Evolutionary conservation across 345 rosid genomes (phyloP).

Genomic region (Combretum micranthum): DNA sequence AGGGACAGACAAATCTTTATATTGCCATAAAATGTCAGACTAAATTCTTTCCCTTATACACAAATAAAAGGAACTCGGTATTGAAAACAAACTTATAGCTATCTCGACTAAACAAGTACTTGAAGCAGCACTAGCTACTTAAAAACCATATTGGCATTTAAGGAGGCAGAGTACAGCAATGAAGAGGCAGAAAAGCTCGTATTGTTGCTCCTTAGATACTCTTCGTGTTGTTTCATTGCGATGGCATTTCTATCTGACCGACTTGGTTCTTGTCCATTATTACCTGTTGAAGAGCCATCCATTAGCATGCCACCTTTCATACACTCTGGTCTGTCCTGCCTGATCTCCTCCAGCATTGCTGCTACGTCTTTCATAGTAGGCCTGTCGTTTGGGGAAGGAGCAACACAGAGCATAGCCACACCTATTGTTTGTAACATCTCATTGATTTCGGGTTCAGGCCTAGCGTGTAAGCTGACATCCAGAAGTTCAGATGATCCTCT

Average conservation of each 20-base stretch:
- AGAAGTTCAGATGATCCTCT: constrained; percentile 40
- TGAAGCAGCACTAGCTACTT: constrained; percentile 20
- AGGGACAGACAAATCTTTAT: too few species aligned
- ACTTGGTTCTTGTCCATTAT: constrained; percentile 10
- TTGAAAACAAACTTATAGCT: neutral
- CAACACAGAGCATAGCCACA: constrained; percentile 61
- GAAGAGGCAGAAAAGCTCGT: constrained; percentile 60
- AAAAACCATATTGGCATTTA: constrained; percentile 22
- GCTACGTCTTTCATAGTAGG: constrained; percentile 73
- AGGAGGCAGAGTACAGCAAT: constrained; percentile 45
- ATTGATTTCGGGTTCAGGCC: constrained; percentile 49
- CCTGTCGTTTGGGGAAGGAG: constrained; percentile 49
- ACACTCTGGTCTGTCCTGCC: constrained; percentile 51
- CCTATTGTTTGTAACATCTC: constrained; percentile 66
- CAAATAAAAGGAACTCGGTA: too few species aligned
- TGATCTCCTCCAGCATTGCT: constrained; percentile 58
- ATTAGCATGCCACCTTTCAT: constrained; percentile 27
- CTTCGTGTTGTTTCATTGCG: constrained; percentile 14
- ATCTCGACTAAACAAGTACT: neutral
- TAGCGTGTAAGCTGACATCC: constrained; percentile 26
- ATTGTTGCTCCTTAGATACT: constrained; percentile 33
- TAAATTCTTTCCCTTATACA: too few species aligned
- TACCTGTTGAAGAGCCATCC: constrained; percentile 15
- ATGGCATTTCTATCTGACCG: constrained; percentile 8
- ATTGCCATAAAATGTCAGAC: too few species aligned